Conservation (phyloP, 805 yeast genomes). For the Priceomyces castillae region DNA sequence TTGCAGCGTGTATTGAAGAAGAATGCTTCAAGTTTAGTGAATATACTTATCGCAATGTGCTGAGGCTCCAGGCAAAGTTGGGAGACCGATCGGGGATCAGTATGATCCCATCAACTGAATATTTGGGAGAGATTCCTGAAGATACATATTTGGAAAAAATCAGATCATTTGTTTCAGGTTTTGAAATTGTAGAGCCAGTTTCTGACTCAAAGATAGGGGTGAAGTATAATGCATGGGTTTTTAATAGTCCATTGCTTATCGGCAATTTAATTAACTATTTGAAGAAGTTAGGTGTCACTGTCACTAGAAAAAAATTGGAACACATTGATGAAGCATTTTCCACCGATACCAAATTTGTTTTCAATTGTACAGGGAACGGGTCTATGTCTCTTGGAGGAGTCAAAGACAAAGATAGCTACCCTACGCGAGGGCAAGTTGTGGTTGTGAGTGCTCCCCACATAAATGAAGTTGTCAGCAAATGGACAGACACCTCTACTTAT, state of each 20-base stretch:
- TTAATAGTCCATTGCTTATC: conserved; percentile 22
- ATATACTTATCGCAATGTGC: conserved; percentile 11
- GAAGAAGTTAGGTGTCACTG: conserved; percentile 12
- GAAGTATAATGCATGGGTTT: conserved; percentile 12
- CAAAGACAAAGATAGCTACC: conserved; percentile 15
- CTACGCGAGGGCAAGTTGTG: conserved; percentile 27
- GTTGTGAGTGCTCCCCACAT: conserved; percentile 26
- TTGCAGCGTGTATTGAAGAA: conserved; percentile 27
- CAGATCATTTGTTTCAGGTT: conserved; percentile 4
- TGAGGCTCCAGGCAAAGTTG: conserved; percentile 5
- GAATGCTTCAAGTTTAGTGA: conserved; percentile 6
- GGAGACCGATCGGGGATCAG: conserved; percentile 6
- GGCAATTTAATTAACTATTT: conserved; percentile 11
- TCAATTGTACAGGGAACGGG: conserved; percentile 28
- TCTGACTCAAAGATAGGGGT: conserved; percentile 5
- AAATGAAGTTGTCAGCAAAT: conserved; percentile 18
- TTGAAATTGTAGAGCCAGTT: conserved; percentile 1
- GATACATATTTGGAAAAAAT: conserved; percentile 4
- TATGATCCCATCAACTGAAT: conserved; percentile 5
- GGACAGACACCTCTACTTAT: conserved; percentile 21
- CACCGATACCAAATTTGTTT: conserved; percentile 11
- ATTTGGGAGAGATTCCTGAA: conserved; percentile 4
- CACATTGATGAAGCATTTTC: conserved; percentile 18
- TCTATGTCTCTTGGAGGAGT: conserved; percentile 19
- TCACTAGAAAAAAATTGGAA: conserved; percentile 6